Base-by-base conservation (phyloP, 192 early-diverging fungal species). In the Oehlia diaphana region DNA sequence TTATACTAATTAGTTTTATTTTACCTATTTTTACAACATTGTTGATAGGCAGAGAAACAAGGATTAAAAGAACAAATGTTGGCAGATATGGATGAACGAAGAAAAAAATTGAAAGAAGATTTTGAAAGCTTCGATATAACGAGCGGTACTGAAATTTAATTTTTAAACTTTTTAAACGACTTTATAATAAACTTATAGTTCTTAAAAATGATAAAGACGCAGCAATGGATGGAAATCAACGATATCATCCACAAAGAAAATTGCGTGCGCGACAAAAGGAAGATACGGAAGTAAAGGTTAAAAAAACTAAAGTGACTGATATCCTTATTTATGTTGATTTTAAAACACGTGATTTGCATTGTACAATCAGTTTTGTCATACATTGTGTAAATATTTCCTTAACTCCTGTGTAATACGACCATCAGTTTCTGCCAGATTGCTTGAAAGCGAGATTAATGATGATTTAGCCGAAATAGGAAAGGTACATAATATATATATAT, bases 81-180 rank as follows among this genome's bases (percentile, higher is more conserved):
- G 62, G 84, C 84, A 50, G 89, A 86, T 9, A 84, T 96, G 16
- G 95, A 96, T 75, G 93, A 93, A 33, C 88, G 89, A 58, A 90
- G 91, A 75, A 84, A 86, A 39, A 92, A 92, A 76, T 81, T 95
- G 23, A 87, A 88, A 37, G 95, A 96, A 78, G 95, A 96, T 53
- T 91, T 91, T 75, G 95, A 95, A 70, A 92, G 87, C 77, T 86
- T 92, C 86, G 94, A 94, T 78, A 83, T 93, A 23, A 58, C 82
- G 39, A 83, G 83, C 83, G 90, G 86, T 90, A 86, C 26, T 74
- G 2, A 58, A 47, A 50, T 10, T 44, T 33, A 3, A 72, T 74
- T 58, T 19, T 50, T 14, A 14, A 21, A 26, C 13, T 28, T 58
- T 53, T 39, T 23, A 28, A 53, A 28, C 4, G 4, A 58, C 14